Evolutionary conservation across 2,329 filamentous ascomycete genomes (phyloP).

Genomic region (Atkinsonella hypoxylon): DNA sequence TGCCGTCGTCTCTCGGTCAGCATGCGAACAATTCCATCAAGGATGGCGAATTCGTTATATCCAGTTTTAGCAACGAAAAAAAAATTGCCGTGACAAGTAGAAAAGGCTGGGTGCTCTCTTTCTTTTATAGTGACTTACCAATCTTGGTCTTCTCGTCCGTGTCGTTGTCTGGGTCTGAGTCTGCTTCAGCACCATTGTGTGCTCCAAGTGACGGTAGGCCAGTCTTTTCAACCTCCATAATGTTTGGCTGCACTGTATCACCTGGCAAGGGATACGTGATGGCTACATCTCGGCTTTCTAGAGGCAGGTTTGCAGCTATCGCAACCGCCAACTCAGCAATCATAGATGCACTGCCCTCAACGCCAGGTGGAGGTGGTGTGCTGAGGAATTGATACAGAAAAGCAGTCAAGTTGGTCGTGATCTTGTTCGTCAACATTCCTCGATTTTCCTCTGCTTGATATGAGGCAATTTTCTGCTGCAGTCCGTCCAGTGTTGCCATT

Average conservation of each 20-base stretch:
- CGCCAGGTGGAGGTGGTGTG: slow-evolving; percentile 64
- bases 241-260: slow-evolving; percentile 51
- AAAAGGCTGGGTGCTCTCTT: slow-evolving; percentile 38
- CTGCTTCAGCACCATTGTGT: slow-evolving; percentile 23
- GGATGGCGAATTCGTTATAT: not conserved
- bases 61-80: not conserved
- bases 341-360: slow-evolving; percentile 83
- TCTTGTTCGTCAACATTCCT: slow-evolving; percentile 53
- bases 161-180: slow-evolving; percentile 25
- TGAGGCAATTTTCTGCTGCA: slow-evolving; percentile 57
- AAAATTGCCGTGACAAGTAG: not conserved
- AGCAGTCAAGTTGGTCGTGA: slow-evolving; percentile 56
- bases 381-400: slow-evolving; percentile 62
- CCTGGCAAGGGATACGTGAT: slow-evolving; percentile 79
- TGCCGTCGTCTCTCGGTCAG: slow-evolving; percentile 27
- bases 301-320: slow-evolving; percentile 73
- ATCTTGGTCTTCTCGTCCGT: slow-evolving; percentile 28
- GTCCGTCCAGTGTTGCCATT: slow-evolving; percentile 84
- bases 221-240: slow-evolving; percentile 80
- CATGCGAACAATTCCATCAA: slow-evolving; percentile 15
- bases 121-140: slow-evolving; percentile 26
- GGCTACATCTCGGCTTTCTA: slow-evolving; percentile 83
- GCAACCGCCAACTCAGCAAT: slow-evolving; percentile 85
- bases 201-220: slow-evolving; percentile 50
- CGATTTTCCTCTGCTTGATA: slow-evolving; percentile 55